Base-by-base conservation (phyloP, 495 filamentous ascomycete genomes). In the Cetradonia linearis region DNA sequence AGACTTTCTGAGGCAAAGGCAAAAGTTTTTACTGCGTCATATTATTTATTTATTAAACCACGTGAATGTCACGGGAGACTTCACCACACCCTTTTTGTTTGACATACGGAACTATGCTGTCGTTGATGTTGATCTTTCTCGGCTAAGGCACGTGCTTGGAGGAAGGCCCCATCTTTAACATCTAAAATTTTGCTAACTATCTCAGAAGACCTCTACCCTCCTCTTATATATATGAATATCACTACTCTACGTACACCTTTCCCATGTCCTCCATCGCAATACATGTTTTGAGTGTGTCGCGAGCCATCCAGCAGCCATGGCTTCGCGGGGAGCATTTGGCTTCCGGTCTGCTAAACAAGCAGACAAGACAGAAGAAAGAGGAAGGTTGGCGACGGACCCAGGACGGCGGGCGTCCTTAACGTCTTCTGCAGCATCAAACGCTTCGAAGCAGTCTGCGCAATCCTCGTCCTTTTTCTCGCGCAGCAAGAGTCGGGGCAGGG, bases 301-400 rank as follows among this genome's bases (percentile, higher is more conserved):
- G 56, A 58, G 59, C 60, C 60, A 55, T 28, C 31, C 58, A 56
- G 63, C 58, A 59, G 59, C 38, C 34, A 67, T 67, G 65, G 63
- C 65, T 65, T 65, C 60, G 53, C 56, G 65, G 42, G 65, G 60
- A 50, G 56, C 62, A 57, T 63, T 65, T 59, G 65, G 65, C 63
- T 63, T 63, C 60, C 60, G 58, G 40, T 63, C 63, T 63, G 49
- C 57, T 13, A 63, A 63, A 60, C 56, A 55, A 47, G 23, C 65
- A 31, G 65, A 61, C 20, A 67, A 67, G 57, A 23, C 34, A 57
- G 62, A 67, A 20, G 60, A 59, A 49, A 64, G 56, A 46, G 60
- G 57, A 36, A 64, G 55, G 30, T 31, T 37, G 48, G 42, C 56
- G 25, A 28, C 44, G 40, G 47, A 55, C 30, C 52, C 64, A 34